Conservation (phyloP, 106 monocot genomes). For the Dioscorea zingiberensis region DNA sequence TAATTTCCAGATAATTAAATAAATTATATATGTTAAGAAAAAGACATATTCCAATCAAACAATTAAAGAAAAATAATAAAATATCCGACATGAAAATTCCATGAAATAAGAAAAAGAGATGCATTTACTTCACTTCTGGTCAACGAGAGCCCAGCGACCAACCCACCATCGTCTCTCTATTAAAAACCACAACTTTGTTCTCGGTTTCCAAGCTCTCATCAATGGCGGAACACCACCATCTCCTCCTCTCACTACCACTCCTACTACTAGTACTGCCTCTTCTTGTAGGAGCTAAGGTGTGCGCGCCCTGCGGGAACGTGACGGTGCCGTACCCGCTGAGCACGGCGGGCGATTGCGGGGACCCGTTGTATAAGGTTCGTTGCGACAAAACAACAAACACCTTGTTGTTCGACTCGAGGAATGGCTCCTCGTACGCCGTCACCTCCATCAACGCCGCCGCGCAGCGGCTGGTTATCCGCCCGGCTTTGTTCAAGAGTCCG, state of each 20-base stretch:
- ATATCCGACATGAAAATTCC: no score
- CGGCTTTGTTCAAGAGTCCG: conserved; percentile 33
- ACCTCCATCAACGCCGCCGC: conserved; percentile 45
- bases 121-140: no score
- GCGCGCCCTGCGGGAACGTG: conserved; percentile 62
- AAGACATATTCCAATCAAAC: no score
- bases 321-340: conserved; percentile 71
- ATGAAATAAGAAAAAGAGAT: no score
- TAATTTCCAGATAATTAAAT: no score
- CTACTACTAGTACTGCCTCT: conserved; percentile 4
- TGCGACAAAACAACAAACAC: conserved; percentile 21
- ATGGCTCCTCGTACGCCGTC: conserved; percentile 49
- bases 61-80: no score
- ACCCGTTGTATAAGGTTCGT: conserved; percentile 44
- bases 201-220: not conserved
- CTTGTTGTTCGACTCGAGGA: not conserved
- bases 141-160: no score
- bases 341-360: conserved; percentile 52
- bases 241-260: conserved; percentile 9
- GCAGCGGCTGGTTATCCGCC: conserved; percentile 49
- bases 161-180: no score
- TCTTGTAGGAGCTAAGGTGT: conserved; percentile 9
- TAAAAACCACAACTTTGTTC: not conserved
- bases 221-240: conserved; percentile 9
- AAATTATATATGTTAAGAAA: no score